Evolutionary conservation across 306 rosid species (phyloP).

Genomic region (Begonia peltatifolia): DNA sequence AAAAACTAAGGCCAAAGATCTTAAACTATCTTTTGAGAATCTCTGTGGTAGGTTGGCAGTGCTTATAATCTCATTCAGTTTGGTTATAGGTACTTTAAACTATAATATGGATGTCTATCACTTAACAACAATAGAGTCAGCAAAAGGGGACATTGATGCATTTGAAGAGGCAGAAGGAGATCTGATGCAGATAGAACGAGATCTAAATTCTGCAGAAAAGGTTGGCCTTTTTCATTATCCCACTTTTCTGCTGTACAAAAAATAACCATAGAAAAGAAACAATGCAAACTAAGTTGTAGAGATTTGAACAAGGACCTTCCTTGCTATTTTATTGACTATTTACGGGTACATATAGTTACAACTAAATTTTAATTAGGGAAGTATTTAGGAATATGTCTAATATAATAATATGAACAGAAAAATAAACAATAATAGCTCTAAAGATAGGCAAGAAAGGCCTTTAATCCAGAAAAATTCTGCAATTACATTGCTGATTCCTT

Average conservation of each 20-base stretch:
- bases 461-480: no score
- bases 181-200: slow-evolving; percentile 41
- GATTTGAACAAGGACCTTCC: no score
- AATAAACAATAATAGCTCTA: no score
- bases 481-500: no score
- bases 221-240: slow-evolving; percentile 18
- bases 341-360: no score
- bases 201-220: slow-evolving; percentile 31
- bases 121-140: slow-evolving; percentile 35
- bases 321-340: no score
- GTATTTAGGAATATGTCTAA: no score
- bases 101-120: background rate
- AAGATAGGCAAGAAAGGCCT: no score
- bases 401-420: no score
- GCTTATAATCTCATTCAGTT: slow-evolving; percentile 12
- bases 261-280: no score
- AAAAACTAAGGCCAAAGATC: slow-evolving; percentile 30
- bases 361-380: no score
- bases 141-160: slow-evolving; percentile 49
- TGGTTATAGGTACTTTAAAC: slow-evolving; percentile 1
- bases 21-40: slow-evolving; percentile 43
- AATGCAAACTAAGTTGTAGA: no score
- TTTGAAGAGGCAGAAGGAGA: slow-evolving; percentile 51
- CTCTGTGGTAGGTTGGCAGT: slow-evolving; percentile 43
- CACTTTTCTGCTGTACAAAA: background rate